Base-by-base conservation (phyloP, 768 basidiomycete genomes). In the Tulasnella sp. region DNA sequence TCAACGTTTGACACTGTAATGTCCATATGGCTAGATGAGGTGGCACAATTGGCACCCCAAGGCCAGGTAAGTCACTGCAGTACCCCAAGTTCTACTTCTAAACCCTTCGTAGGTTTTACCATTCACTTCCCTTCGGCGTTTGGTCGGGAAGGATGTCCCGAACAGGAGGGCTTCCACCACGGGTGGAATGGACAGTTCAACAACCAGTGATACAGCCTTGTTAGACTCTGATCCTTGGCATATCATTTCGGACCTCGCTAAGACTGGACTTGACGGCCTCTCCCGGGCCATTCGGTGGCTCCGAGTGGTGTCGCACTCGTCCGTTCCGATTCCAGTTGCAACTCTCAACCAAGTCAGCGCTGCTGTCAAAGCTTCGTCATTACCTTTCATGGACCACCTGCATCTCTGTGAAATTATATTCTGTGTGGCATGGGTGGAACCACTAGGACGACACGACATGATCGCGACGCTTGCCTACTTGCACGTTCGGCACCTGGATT, bases 341-440 rank as follows among this genome's bases (percentile, higher is more conserved):
- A 85, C 85, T 5, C 89, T 90, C 79, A 81, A 83, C 36, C 86
- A 86, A 45, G 86, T 90, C 67, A 72, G 72, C 72, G 25, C 42
- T 5, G 40, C 40, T 69, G 11, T 80, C 88, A 25, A 84, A 86
- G 6, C 80, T 80, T 15, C 80, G 84, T 34, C 85, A 84, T 68
- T 79, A 83, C 8, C 85, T 2, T 81, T 91, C 12, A 74, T 82
- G 9, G 86, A 88, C 75, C 86, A 85, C 11, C 82, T 85, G 17
- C 79, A 87, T n/a, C 81, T 93, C 2, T 82, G 88, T n/a, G 86
- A 87, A 77, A 86, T 88, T 11, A 81, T 88, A 9, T 80, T 90
- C 68, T 83, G 85, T 67, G 88, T 88, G n/a, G 83, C 85, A 7
- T 93, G 90, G 90, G 83, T 90, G 42, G 86, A 84, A 79, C 85